These are phyloP conservation scores for Penstemon eatonii DNA, from an alignment of 257 asterid species.

Conservation along the genomic window DNA sequence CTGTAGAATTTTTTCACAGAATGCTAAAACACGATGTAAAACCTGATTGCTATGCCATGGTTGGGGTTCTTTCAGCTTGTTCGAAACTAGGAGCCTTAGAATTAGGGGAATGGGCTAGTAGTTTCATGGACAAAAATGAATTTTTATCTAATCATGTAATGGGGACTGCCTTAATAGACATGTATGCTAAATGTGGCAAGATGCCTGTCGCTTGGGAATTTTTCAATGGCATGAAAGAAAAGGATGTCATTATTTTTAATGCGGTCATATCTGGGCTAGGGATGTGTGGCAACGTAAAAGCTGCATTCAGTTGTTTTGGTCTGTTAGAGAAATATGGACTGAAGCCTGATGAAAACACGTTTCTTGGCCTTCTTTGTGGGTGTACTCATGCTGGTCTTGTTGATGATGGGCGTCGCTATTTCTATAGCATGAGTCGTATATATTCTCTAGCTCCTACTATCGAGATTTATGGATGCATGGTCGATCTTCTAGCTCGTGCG, in stretches of 20 bases:
- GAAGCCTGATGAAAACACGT: constrained; percentile 18
- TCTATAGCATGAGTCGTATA: background rate
- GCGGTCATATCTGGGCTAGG: constrained; percentile 11
- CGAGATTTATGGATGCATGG: constrained; percentile 55
- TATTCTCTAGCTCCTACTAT: constrained; percentile 36
- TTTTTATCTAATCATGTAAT: background rate
- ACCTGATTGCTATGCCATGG: constrained; percentile 16
- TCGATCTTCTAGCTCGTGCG: constrained; percentile 48
- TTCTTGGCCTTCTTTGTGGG: constrained; percentile 13
- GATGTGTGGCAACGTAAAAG: constrained; percentile 1
- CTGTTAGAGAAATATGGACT: constrained; percentile 4
- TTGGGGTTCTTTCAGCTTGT: constrained; percentile 15
- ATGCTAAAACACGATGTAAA: constrained; percentile 9
- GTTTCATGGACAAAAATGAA: constrained; percentile 4
- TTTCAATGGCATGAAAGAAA: background rate
- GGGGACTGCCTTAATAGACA: constrained; percentile 15
- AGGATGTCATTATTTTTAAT: constrained; percentile 15
- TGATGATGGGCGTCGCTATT: constrained; percentile 14
- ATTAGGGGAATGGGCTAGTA: constrained; percentile 9
- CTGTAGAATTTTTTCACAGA: constrained; percentile 2
- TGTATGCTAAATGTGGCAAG: constrained; percentile 16
- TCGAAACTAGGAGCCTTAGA: constrained; percentile 15
- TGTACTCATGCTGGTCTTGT: constrained; percentile 22
- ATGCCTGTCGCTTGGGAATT: background rate
- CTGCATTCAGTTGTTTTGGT: constrained; percentile 17